Percentiles rank a stretch among this genome's conserved stretches.
Evolutionary conservation across 2,329 filamentous ascomycete species (phyloP).

Genomic region (Lachnellula occidentalis): DNA sequence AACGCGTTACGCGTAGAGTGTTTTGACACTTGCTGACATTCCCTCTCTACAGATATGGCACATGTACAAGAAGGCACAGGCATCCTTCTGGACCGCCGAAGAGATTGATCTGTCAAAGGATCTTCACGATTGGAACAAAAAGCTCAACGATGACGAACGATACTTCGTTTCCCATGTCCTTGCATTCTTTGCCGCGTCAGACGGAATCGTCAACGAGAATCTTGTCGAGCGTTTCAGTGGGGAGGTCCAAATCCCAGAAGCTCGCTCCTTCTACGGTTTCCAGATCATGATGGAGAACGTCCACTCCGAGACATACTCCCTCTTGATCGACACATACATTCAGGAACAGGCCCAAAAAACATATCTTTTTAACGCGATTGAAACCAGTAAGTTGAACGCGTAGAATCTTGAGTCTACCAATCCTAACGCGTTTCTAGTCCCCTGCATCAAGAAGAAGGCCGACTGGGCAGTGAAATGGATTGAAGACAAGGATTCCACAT

Average conservation of each 20-base stretch:
- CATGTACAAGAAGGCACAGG: constrained; percentile 99
- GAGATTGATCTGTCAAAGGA: constrained; percentile 99
- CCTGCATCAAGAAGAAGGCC: constrained; percentile 96
- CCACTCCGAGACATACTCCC: constrained; percentile 98
- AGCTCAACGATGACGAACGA: constrained; percentile 90
- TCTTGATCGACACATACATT: constrained; percentile 98
- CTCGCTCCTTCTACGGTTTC: constrained; percentile 99
- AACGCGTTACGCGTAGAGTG: constrained; percentile 65
- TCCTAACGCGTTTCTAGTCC: constrained; percentile 51
- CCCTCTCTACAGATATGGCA: constrained; percentile 77
- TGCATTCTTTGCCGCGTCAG: constrained; percentile 97
- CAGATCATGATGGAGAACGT: constrained; percentile 99
- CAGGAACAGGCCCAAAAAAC: constrained; percentile 92
- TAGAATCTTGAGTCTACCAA: neutral
- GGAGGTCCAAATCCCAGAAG: constrained; percentile 95
- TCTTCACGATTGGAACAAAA: constrained; percentile 98
- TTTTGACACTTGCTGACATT: constrained; percentile 35
- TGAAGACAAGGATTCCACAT: constrained; percentile 85
- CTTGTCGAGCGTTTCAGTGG: constrained; percentile 94
- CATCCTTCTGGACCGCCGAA: constrained; percentile 99
- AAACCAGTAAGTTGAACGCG: constrained; percentile 66
- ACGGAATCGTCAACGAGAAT: constrained; percentile 99
- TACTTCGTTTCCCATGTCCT: constrained; percentile 99
- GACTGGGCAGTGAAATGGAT: constrained; percentile 98
- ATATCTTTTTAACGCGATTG: constrained; percentile 97